Conservation (phyloP, 2,329 filamentous ascomycete species). For the Cordyceps cicadae region DNA sequence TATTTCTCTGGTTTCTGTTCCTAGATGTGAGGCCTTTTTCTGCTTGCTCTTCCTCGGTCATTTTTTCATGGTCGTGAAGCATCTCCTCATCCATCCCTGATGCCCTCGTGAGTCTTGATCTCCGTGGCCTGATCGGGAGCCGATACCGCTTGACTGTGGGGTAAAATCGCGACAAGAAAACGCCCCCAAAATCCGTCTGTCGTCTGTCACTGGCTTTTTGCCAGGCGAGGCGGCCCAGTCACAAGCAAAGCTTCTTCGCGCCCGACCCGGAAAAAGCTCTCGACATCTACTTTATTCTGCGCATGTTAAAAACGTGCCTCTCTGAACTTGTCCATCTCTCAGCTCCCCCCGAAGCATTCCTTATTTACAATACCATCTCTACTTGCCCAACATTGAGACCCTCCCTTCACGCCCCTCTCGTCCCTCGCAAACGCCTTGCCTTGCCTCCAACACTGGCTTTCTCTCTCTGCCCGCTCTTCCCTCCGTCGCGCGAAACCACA, state of each 20-base stretch:
- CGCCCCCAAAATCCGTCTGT: background rate
- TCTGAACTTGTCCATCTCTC: background rate
- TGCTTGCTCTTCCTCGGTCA: too few species aligned
- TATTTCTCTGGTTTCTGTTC: background rate
- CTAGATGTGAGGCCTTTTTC: background rate
- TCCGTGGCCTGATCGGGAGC: background rate
- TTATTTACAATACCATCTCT: too few species aligned
- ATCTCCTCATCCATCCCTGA: background rate
- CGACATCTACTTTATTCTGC: background rate
- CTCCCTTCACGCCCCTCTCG: background rate
- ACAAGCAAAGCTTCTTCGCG: conserved; percentile 5
- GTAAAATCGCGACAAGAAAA: background rate
- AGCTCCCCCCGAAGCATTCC: background rate
- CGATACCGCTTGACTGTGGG: conserved; percentile 11
- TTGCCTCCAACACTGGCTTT: background rate
- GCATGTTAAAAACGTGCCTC: background rate
- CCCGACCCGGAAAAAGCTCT: background rate
- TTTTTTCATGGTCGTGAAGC: background rate
- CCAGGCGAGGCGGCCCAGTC: conserved; percentile 5
- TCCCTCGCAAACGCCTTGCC: background rate
- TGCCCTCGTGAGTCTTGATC: background rate
- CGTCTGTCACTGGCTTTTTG: background rate
- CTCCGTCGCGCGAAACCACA: background rate
- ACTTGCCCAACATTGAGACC: background rate
- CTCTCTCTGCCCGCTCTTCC: background rate